Conservation (phyloP, 2,329 filamentous ascomycete species). For the Botrytis pseudocinerea region DNA sequence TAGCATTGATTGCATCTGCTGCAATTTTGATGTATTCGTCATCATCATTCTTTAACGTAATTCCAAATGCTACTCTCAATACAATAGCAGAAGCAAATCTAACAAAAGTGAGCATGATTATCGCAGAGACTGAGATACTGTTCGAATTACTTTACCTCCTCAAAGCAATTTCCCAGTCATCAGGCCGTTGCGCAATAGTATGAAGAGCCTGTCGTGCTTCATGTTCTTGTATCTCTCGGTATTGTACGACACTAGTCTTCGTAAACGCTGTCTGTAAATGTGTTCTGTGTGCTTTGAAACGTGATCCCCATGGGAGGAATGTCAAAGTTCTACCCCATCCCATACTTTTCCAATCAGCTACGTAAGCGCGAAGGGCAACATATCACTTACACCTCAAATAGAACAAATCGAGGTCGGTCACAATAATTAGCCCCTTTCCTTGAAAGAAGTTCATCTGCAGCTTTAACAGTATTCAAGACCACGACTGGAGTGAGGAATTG, state of each 20-base stretch:
- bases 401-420: slow-evolving; percentile 48
- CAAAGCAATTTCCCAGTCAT: slow-evolving; percentile 16
- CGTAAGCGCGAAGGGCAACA: background rate
- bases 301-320: slow-evolving; percentile 47
- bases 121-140: background rate
- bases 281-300: slow-evolving; percentile 48
- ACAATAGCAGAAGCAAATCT: slow-evolving; percentile 47
- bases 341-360: slow-evolving; percentile 22
- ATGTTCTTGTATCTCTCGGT: slow-evolving; percentile 39
- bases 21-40: slow-evolving; percentile 48
- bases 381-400: slow-evolving; percentile 31
- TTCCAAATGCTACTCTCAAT: slow-evolving; percentile 48
- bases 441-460: slow-evolving; percentile 49
- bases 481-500: slow-evolving; percentile 42
- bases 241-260: slow-evolving; percentile 42
- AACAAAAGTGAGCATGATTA: slow-evolving; percentile 26
- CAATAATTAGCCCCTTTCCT: slow-evolving; percentile 48
- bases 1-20: slow-evolving; percentile 35
- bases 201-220: slow-evolving; percentile 36
- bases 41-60: slow-evolving; percentile 42
- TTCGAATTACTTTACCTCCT: background rate
- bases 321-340: slow-evolving; percentile 51
- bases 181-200: background rate
- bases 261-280: slow-evolving; percentile 49
- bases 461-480: slow-evolving; percentile 47